Percentiles rank a stretch among this genome's conserved stretches.
Conservation (phyloP, 169 alveolate genomes). For the Plasmodium gaboni region DNA sequence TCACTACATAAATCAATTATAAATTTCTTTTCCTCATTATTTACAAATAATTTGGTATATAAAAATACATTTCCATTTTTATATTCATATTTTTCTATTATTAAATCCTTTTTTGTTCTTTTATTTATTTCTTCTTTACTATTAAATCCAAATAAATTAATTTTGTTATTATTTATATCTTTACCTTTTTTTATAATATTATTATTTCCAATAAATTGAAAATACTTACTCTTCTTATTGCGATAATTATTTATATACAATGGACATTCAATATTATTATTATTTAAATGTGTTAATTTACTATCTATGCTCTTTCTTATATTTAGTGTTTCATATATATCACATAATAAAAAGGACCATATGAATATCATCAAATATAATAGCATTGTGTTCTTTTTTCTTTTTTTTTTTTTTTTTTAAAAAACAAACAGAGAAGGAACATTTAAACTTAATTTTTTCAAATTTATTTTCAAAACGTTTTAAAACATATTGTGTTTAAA, state of each 20-base stretch:
- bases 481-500: too few species aligned
- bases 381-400: conserved; percentile 36
- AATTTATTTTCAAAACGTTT: too few species aligned
- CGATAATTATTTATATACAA: neutral
- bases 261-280: neutral
- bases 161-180: neutral
- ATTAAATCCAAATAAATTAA: neutral
- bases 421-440: too few species aligned
- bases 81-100: conserved; percentile 10
- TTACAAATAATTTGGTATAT: conserved; percentile 33
- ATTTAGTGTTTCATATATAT: conserved; percentile 34
- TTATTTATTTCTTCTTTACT: neutral
- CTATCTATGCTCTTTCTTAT: conserved; percentile 17
- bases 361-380: conserved; percentile 1
- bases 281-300: conserved; percentile 10
- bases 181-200: neutral
- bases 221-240: neutral
- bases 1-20: conserved; percentile 65
- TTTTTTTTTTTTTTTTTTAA: neutral
- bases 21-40: conserved; percentile 36
- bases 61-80: conserved; percentile 20
- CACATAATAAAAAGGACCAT: conserved; percentile 46
- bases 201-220: neutral
- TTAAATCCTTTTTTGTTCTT: conserved; percentile 1
- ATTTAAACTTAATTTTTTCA: too few species aligned